Evolutionary conservation across 192 early-diverging fungal species (phyloP).

Genomic region (Entophlyctis helioformis): DNA sequence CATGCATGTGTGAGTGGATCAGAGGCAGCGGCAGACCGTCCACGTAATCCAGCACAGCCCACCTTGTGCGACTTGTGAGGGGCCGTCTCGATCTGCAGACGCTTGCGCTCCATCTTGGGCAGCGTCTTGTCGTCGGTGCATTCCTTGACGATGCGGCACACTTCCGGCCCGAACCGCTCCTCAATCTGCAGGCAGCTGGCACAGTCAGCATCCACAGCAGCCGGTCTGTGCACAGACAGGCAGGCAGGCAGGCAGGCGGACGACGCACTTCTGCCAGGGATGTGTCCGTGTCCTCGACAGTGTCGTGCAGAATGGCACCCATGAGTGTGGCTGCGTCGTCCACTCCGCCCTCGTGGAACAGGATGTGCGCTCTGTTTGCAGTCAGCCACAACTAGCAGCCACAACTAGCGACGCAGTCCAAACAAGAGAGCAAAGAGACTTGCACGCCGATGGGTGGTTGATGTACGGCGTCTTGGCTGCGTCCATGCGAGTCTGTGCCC

Average conservation of each 20-base stretch:
- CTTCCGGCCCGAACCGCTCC: conserved; percentile 29
- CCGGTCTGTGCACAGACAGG: neutral
- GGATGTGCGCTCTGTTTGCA: conserved; percentile 12
- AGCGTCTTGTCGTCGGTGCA: conserved; percentile 48
- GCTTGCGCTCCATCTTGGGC: conserved; percentile 34
- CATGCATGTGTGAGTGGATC: too few relatives aligned
- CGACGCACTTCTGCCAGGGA: conserved; percentile 34
- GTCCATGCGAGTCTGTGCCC: conserved; percentile 40
- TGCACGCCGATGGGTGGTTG: conserved; percentile 50
- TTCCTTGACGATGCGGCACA: conserved; percentile 39
- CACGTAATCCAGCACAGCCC: neutral
- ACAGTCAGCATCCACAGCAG: too few relatives aligned
- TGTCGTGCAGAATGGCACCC: conserved; percentile 55
- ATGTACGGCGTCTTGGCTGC: conserved; percentile 49
- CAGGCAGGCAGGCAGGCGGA: neutral
- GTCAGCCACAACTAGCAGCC: too few relatives aligned
- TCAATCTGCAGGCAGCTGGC: conserved; percentile 14
- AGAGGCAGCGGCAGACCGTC: too few relatives aligned
- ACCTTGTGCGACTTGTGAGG: conserved; percentile 34
- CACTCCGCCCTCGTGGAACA: conserved; percentile 34
- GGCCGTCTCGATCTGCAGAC: conserved; percentile 41
- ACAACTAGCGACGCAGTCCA: too few relatives aligned
- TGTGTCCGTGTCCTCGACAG: conserved; percentile 57
- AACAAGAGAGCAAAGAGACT: too few relatives aligned
- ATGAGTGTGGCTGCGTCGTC: conserved; percentile 26